Percentiles rank a stretch among this genome's conserved stretches.
Conservation (phyloP, 495 filamentous ascomycete genomes). For the Thermothielavioides terrestris region DNA sequence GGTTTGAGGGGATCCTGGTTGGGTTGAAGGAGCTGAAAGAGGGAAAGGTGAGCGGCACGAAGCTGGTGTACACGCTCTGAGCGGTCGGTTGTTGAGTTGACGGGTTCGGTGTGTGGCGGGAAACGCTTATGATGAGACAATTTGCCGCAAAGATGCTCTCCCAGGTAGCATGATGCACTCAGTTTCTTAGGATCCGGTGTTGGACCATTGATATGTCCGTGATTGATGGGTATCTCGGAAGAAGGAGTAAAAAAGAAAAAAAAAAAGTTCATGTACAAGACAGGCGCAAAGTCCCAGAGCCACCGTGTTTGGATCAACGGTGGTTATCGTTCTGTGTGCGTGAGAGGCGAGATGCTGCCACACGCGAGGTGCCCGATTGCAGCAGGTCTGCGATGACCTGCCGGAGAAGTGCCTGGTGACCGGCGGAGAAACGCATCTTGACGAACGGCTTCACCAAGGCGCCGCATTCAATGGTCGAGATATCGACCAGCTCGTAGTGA, state of each 20-base stretch:
- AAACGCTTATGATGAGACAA: not conserved
- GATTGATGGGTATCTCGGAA: not conserved
- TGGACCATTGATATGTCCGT: too few species aligned
- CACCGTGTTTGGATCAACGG: too few species aligned
- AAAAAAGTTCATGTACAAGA: too few species aligned
- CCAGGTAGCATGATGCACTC: too few species aligned
- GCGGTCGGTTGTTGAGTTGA: not conserved
- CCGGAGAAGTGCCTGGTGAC: conserved; percentile 22
- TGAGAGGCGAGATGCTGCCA: not conserved
- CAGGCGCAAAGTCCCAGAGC: too few species aligned
- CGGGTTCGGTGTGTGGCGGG: not conserved
- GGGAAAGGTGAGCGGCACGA: conserved; percentile 27
- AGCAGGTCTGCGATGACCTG: conserved; percentile 14
- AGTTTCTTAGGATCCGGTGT: too few species aligned
- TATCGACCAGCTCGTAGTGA: conserved; percentile 30
- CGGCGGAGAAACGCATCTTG: conserved; percentile 16
- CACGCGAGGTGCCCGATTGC: not conserved
- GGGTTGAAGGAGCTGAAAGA: conserved; percentile 29
- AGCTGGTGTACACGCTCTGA: conserved; percentile 32
- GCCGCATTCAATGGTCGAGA: conserved; percentile 22
- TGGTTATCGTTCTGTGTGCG: not conserved
- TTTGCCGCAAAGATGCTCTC: too few species aligned
- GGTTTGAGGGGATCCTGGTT: conserved; percentile 29
- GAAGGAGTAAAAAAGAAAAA: not conserved
- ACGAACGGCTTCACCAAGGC: conserved; percentile 27